Base-by-base conservation (phyloP, 352 stramenopile genomes). In the Pythium monospermum region DNA sequence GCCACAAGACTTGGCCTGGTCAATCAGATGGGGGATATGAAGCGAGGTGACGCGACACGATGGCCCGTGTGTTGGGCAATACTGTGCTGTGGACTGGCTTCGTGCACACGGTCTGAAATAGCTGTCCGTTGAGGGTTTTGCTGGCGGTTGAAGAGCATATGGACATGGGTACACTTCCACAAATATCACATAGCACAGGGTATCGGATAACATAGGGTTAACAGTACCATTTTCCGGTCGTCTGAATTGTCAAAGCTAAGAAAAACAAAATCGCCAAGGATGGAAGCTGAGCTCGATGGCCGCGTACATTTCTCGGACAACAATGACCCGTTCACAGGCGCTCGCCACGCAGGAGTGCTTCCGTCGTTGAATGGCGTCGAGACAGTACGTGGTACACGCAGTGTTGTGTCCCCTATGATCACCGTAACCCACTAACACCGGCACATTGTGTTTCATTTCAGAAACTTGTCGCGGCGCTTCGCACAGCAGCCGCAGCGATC, bases 291-390 rank as follows among this genome's bases (percentile, higher is more conserved):
- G 48, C 55, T 79, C 39, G 76, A 90, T 51, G 81, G 76, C 40
- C 80, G 77, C 58, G 80, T 91, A 63, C 80, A 91, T 45, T 91
- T 91, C 53, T 87, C 75, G 39, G 80, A 91, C 49, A 76, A 58
- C 31, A 72, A 31, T 36, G 75, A 85, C 50, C 72, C 79, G 28
- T 90, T 77, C 74, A 76, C 77, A 21, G 81, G 69, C 50, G 75
- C 76, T 4, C 74, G 83, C 43, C 78, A 94, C 58, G 78, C 83
- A 12, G 76, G 64, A 6, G 82, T 94, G 56, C 69, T 94, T 35
- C 76, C 90, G 47, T 71, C 80, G 27, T 76, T 94, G 18, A 68
- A 88, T 30, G 61, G 58, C 4, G 78, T 91, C 3, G 83, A 94
- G 50, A 76, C 89, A 73, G 83, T 91, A 55, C 26, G 59, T 56